Evolutionary conservation across 2,329 filamentous ascomycete genomes (phyloP).

Genomic region (Pleomassaria siparia): DNA sequence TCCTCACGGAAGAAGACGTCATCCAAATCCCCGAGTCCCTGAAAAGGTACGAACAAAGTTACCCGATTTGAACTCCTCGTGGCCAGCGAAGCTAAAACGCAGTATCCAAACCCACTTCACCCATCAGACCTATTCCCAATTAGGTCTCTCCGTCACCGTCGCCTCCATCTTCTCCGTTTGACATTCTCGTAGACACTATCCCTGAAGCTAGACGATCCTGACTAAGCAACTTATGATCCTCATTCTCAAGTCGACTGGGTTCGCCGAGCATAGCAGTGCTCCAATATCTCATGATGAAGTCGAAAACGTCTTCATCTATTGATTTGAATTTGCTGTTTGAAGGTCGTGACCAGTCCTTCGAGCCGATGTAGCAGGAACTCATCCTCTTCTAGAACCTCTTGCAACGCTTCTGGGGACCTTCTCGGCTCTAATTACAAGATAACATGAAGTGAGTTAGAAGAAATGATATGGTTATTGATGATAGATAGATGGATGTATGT

Average conservation of each 20-base stretch:
- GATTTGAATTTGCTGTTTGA: background rate
- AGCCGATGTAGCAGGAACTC: background rate
- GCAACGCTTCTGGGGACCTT: no score
- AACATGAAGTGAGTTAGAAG: no score
- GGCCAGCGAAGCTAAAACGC: background rate
- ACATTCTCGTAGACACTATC: background rate
- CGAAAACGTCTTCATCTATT: background rate
- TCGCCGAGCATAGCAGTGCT: background rate
- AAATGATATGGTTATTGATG: no score
- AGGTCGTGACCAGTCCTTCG: background rate
- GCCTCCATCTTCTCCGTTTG: background rate
- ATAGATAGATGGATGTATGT: no score
- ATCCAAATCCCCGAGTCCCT: background rate
- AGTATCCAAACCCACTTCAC: background rate
- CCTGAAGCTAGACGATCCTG: background rate
- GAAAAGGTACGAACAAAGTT: background rate
- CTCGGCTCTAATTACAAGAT: no score
- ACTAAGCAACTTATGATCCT: background rate
- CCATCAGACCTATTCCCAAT: background rate
- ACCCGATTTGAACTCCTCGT: no score
- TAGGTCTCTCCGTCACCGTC: background rate
- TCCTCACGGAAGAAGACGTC: no score
- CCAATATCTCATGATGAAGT: conserved; percentile 1
- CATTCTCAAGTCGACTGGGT: background rate
- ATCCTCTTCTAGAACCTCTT: background rate